Conservation (phyloP, 1,284 basidiomycete species). For the Moesziomyces sp. region DNA sequence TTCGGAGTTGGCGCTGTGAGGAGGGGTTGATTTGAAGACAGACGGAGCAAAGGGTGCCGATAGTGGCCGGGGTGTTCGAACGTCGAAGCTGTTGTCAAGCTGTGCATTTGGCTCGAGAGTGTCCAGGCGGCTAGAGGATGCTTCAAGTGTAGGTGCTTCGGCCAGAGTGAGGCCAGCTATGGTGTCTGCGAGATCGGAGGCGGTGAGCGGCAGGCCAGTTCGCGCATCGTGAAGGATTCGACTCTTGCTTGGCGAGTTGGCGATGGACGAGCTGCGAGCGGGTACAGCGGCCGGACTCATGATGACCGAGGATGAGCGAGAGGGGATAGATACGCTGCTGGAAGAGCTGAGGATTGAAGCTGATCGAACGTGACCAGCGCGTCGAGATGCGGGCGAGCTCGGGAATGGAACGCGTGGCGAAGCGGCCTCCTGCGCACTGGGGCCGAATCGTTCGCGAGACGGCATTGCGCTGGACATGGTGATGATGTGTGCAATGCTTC, state of each 20-base stretch:
- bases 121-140: background rate
- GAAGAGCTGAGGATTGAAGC: conserved; percentile 26
- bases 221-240: background rate
- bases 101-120: background rate
- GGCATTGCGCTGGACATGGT: conserved; percentile 14
- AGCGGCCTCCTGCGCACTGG: background rate
- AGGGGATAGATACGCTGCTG: conserved; percentile 45
- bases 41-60: conserved; percentile 12
- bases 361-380: conserved; percentile 29
- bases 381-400: conserved; percentile 11
- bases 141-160: conserved; percentile 3
- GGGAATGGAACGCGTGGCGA: conserved; percentile 1
- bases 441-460: conserved; percentile 1
- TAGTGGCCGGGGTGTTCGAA: conserved; percentile 12
- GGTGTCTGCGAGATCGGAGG: conserved; percentile 49
- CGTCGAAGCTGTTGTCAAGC: conserved; percentile 3
- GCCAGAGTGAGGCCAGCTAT: conserved; percentile 35
- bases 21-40: background rate
- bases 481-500: too few species aligned
- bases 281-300: conserved; percentile 33
- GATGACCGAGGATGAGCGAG: conserved; percentile 42
- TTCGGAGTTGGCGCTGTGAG: background rate
- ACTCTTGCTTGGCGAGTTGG: conserved; percentile 10
- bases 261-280: conserved; percentile 33
- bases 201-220: conserved; percentile 13